These are phyloP conservation scores for Neurospora tetrasperma DNA, from an alignment of 495 filamentous ascomycete genomes.

Conservation along the genomic window DNA sequence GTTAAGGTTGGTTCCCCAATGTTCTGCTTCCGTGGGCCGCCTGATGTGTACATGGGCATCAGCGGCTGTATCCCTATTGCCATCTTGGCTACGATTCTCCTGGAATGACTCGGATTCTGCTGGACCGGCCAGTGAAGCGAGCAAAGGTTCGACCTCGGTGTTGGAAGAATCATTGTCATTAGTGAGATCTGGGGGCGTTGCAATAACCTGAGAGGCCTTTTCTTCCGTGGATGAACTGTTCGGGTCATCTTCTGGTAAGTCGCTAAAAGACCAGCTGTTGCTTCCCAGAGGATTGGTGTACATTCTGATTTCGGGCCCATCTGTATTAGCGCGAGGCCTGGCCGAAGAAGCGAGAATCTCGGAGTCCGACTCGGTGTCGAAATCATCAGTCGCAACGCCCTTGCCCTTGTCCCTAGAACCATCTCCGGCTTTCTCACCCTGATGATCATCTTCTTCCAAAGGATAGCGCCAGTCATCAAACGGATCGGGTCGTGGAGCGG, in stretches of 20 bases:
- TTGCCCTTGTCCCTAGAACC: slow-evolving; percentile 5
- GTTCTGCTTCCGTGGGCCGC: not conserved
- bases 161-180: not conserved
- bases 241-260: slow-evolving; percentile 13
- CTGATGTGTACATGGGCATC: not conserved
- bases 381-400: slow-evolving; percentile 4
- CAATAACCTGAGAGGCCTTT: not conserved
- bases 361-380: not conserved
- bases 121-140: not conserved
- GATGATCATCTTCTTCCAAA: not conserved
- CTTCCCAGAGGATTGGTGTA: slow-evolving; percentile 33
- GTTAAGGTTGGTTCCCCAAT: not conserved
- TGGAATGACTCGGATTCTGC: not conserved
- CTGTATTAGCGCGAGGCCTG: slow-evolving; percentile 33
- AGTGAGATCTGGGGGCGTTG: not conserved
- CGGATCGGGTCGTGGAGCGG: not conserved
- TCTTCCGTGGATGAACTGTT: not conserved
- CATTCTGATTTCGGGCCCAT: slow-evolving; percentile 30
- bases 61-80: too few species aligned
- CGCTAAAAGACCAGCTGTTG: slow-evolving; percentile 40
- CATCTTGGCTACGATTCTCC: not conserved
- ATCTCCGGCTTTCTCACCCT: not conserved
- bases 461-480: not conserved
- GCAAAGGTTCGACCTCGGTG: not conserved
- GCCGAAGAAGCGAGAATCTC: slow-evolving; percentile 7